A percentile compares a stretch with the other conserved stretches of the same genome.
phyloP scores from a whole-genome alignment of 2,329 filamentous ascomycete genomes.

The Diaporthe destruens region DNA sequence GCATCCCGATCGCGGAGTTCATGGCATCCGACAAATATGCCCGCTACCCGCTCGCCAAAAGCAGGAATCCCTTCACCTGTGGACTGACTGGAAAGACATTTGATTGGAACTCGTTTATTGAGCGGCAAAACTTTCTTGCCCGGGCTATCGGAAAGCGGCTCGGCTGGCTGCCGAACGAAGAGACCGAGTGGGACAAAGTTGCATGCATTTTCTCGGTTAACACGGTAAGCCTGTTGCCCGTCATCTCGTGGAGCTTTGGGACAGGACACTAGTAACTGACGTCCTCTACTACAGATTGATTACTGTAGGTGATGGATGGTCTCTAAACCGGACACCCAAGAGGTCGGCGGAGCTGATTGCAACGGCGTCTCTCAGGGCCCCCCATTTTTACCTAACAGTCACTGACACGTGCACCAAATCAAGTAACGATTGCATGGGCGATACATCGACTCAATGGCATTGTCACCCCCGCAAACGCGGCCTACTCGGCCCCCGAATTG shows the following conservation, averaged over 20 bases:
- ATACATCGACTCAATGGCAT: constrained; percentile 82
- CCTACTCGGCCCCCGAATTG: constrained; percentile 77
- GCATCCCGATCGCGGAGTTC: constrained; percentile 81
- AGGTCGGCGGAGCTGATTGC: not conserved
- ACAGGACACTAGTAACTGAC: not conserved
- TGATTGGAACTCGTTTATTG: constrained; percentile 71
- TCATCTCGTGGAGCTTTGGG: not conserved
- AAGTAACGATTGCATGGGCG: constrained; percentile 76
- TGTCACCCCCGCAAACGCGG: constrained; percentile 80
- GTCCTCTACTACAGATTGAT: constrained; percentile 26
- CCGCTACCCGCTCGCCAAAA: constrained; percentile 71
- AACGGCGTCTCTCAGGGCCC: not conserved
- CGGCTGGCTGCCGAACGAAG: constrained; percentile 76
- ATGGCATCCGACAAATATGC: constrained; percentile 80
- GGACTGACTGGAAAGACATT: constrained; percentile 79
- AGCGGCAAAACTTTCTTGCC: constrained; percentile 75
- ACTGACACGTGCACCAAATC: constrained; percentile 35
- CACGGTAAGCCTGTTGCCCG: constrained; percentile 65
- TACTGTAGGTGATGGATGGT: not conserved
- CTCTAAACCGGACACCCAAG: too few relatives aligned
- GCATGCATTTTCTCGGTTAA: constrained; percentile 83
- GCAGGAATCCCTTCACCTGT: constrained; percentile 80
- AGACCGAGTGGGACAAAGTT: constrained; percentile 86
- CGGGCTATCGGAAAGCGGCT: constrained; percentile 78
- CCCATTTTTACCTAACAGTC: not conserved